Base-by-base conservation (phyloP, 2,329 filamentous ascomycete species). In the Cladobotryum protrusum region DNA sequence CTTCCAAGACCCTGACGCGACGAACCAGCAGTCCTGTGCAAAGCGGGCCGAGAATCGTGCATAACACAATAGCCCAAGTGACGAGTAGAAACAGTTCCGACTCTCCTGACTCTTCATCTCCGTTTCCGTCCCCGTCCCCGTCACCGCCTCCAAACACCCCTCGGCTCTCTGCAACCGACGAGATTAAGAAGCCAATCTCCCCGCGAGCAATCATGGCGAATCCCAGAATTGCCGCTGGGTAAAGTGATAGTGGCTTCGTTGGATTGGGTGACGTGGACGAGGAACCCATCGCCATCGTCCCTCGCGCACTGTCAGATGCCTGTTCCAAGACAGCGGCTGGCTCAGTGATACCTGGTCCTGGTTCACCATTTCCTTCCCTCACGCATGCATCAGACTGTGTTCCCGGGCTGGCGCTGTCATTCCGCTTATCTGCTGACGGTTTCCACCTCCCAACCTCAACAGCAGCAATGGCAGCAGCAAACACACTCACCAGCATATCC, bases 11-110 rank as follows among this genome's bases (percentile, higher is more conserved):
- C 48, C 14, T 45, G 48, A 78, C 66, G 13, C 70, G 59, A 13
- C 61, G 62, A 0, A 79, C 72, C 0, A 79, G 54, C 2, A 77
- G 43, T 0, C 78, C 77, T 0, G 79, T 70, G 8, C 60, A 63
- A 0, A 80, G 50, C 0, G 78, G 77, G 0, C 78, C 77, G 5
- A 74, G 47, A 12, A 81, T 68, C 0, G 78, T 82, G 54, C 78
- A 81, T 8, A 81, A 57, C 0, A 76, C 67, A 20, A 81, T 77
- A 3, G 48, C 48, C 48, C 48, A 46, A 50, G 48, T 42, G 34
- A 51, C 49, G 43, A 43, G 19, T 14, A 51, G 37, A 13, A 51
- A 51, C 12, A 51, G 42, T 12, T 50, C 48, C 4, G 48, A 50
- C 43, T 49, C 17, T 40, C 40, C 32, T 33, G 35, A 5, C 18